Conservation (phyloP, 139 green algal genomes). For the Chlorella sp. region DNA sequence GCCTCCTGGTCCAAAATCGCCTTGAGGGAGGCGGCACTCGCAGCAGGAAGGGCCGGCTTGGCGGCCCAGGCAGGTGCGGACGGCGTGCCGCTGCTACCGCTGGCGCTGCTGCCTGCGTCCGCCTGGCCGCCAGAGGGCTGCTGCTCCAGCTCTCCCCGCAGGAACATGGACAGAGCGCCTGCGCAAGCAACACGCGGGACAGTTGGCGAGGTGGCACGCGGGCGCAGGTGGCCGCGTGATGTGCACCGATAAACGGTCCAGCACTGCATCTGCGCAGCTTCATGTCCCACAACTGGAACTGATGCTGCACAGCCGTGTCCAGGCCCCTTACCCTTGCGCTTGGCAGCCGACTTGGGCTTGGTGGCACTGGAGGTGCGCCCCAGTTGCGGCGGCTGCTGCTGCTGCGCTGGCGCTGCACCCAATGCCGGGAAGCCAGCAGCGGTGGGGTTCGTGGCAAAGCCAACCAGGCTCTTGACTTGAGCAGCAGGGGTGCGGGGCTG, state of each 20-base stretch:
- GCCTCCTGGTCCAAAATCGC: constrained; percentile 27
- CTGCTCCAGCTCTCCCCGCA: constrained; percentile 59
- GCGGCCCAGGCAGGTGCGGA: constrained; percentile 34
- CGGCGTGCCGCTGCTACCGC: not conserved
- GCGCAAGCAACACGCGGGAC: constrained; percentile 8
- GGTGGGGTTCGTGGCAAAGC: constrained; percentile 3
- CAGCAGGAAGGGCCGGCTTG: not conserved
- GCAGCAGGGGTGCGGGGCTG: not conserved
- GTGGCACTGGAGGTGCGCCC: not conserved
- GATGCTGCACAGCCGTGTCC: not conserved
- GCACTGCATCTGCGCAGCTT: not conserved
- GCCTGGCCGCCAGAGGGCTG: not conserved
- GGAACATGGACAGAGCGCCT: constrained; percentile 78
- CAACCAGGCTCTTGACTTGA: constrained; percentile 17
- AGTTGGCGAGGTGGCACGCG: not conserved
- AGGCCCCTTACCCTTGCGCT: constrained; percentile 1
- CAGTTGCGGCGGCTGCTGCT: too few relatives aligned
- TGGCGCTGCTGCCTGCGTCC: not conserved
- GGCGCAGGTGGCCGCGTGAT: not conserved
- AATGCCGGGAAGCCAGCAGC: not conserved
- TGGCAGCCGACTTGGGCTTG: constrained; percentile 1
- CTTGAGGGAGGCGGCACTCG: not conserved
- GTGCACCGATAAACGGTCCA: not conserved
- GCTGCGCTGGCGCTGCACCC: not conserved
- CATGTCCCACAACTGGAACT: not conserved